Percentiles rank a stretch among this genome's conserved stretches.
Evolutionary conservation across 495 filamentous ascomycete species (phyloP).

Genomic region (Penicillium coprophilum): DNA sequence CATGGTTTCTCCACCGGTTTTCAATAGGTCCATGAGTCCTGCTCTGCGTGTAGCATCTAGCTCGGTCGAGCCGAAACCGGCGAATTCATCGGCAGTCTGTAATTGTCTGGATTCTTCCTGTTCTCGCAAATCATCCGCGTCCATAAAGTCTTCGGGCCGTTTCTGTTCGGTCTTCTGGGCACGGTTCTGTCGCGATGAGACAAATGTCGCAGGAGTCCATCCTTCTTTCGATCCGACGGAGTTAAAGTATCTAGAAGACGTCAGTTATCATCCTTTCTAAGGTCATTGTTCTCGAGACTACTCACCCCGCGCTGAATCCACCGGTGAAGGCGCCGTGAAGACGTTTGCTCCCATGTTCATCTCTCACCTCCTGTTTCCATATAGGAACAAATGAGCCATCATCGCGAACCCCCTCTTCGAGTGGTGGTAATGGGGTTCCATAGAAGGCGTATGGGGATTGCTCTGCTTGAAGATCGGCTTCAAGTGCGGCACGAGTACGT

Average conservation of each 20-base stretch:
- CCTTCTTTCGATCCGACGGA: slow-evolving; percentile 98
- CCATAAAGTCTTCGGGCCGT: slow-evolving; percentile 92
- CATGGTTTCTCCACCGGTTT: slow-evolving; percentile 78
- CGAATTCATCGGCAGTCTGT: slow-evolving; percentile 68
- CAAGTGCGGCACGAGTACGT: slow-evolving; percentile 72
- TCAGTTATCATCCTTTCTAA: slow-evolving; percentile 12
- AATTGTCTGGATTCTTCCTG: slow-evolving; percentile 72
- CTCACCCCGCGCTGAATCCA: slow-evolving; percentile 92
- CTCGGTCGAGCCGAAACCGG: slow-evolving; percentile 72
- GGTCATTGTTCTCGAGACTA: slow-evolving; percentile 5
- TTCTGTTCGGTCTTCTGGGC: slow-evolving; percentile 64
- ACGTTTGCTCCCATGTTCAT: slow-evolving; percentile 88
- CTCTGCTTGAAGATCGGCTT: slow-evolving; percentile 69
- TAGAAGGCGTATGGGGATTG: slow-evolving; percentile 80
- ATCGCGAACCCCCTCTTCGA: slow-evolving; percentile 76
- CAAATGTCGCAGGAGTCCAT: slow-evolving; percentile 89
- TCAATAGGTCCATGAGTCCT: slow-evolving; percentile 73
- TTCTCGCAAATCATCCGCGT: slow-evolving; percentile 92
- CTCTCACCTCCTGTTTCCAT: slow-evolving; percentile 96
- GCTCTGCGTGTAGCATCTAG: slow-evolving; percentile 53
- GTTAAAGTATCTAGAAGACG: slow-evolving; percentile 77
- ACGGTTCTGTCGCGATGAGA: slow-evolving; percentile 82
- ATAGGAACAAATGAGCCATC: slow-evolving; percentile 92
- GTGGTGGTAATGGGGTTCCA: slow-evolving; percentile 81
- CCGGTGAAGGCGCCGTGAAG: slow-evolving; percentile 97